A percentile compares a stretch with the other conserved stretches of the same genome.
These are phyloP conservation scores for Pseudogymnoascus sp. DNA, from an alignment of 2,329 filamentous ascomycete genomes.

Conservation along the genomic window DNA sequence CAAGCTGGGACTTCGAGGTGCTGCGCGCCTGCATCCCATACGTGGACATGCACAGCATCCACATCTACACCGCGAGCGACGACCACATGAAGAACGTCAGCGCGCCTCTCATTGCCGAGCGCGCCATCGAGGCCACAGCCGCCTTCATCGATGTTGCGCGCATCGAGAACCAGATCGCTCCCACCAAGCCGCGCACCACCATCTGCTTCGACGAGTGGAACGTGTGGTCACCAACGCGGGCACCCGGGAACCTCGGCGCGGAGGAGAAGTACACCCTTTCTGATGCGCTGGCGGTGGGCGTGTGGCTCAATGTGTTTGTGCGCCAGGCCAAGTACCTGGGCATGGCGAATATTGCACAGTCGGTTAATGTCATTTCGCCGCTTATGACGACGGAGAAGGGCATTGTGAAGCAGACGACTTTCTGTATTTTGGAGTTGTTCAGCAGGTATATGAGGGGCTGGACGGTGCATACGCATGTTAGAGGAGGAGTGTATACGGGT, in stretches of 20 bases:
- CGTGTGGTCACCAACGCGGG: constrained; percentile 57
- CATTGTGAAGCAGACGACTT: constrained; percentile 56
- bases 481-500: constrained; percentile 56
- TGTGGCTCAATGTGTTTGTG: constrained; percentile 59
- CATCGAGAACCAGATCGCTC: constrained; percentile 44
- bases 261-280: constrained; percentile 58
- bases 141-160: constrained; percentile 56
- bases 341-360: constrained; percentile 62
- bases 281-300: constrained; percentile 54
- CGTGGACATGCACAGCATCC: constrained; percentile 62
- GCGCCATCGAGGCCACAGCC: constrained; percentile 56
- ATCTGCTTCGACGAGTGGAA: constrained; percentile 69
- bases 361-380: constrained; percentile 60
- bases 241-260: constrained; percentile 53
- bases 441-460: constrained; percentile 65
- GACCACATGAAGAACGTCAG: constrained; percentile 43
- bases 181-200: constrained; percentile 36
- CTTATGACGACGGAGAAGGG: constrained; percentile 55
- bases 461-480: constrained; percentile 59
- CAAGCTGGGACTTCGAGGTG: constrained; percentile 56
- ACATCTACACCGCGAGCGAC: constrained; percentile 50
- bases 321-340: constrained; percentile 54
- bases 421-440: constrained; percentile 56
- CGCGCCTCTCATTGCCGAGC: constrained; percentile 53
- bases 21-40: constrained; percentile 52